These are phyloP conservation scores for Solidago caesia DNA, from an alignment of 129 eudicot genomes.

Conservation along the genomic window DNA sequence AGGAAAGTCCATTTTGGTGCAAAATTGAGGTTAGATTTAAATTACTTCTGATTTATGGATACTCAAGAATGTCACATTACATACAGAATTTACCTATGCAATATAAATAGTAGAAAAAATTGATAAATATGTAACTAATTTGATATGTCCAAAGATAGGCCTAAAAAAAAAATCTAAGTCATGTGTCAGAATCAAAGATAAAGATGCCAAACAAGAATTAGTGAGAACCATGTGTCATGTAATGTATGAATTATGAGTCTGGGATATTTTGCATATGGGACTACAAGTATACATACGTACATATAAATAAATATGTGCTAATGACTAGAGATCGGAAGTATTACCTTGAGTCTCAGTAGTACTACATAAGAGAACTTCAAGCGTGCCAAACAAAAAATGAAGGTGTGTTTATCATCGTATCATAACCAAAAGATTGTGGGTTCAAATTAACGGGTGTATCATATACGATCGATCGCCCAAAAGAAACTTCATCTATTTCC, in stretches of 20 bases:
- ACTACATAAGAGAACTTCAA: not conserved
- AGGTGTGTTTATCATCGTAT: not conserved
- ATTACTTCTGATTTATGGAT: not conserved
- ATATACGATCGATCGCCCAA: too few species aligned
- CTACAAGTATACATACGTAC: not conserved
- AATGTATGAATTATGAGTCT: not conserved
- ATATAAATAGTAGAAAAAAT: not conserved
- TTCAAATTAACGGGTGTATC: not conserved
- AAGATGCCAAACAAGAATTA: too few species aligned
- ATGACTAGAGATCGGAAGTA: not conserved
- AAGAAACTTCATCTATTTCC: not conserved
- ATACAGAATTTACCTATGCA: too few species aligned
- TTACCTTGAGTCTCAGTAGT: constrained; percentile 12
- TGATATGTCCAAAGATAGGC: too few species aligned
- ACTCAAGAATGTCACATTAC: not conserved
- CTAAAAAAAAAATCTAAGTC: too few species aligned
- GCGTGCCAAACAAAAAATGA: not conserved
- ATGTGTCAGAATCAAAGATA: not conserved
- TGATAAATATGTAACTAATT: too few species aligned
- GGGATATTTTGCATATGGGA: constrained; percentile 1
- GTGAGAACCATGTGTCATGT: too few species aligned
- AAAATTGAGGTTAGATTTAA: not conserved
- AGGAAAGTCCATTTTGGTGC: not conserved
- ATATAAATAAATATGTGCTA: not conserved
- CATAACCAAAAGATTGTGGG: not conserved